Evolutionary conservation across 2,329 filamentous ascomycete genomes (phyloP), one percentile per base, ranked within the genome.

Genomic region (Fusarium redolens): DNA sequence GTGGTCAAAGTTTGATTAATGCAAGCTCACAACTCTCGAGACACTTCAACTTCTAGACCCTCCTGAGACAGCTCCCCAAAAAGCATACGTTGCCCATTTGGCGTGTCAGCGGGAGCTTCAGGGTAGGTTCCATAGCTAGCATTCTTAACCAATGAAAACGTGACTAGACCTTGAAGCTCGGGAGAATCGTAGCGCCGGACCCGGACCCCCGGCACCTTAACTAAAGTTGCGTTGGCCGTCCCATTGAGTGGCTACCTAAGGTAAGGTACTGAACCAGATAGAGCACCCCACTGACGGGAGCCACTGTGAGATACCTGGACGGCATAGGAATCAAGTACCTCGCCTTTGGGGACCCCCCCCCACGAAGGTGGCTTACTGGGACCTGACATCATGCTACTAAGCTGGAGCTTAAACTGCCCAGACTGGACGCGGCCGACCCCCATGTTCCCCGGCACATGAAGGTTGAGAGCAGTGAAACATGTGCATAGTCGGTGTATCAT

Each of bases 1-100:
- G 54, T 67, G 61, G 48, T 71, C 37, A 48, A 72, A 41, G 57
- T 48, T 51, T 47, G 64, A 60, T 66, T 60, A 63, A 63, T 72
- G 63, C 63, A 73, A 69, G 63, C 64, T 73, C 70, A 59, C 71
- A 58, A 68, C 71, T 74, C 68, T 65, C 66, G 48, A 65, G 65
- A 75, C 65, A 73, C 63, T 65, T 78, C 67, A 68, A 74, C 71
- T 71, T 69, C 69, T 44, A 45, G 68, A 67, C 47, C 67, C 75
- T 77, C 75, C 73, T 78, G 72, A 78, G 68, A 75, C 72, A 78
- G 73, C 71, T 78, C 59, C 52, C 72, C 75, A 68, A 80, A 79
- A 79, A 79, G 79, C 80, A 81, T 80, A 81, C 80, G 80, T 81
- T 78, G 80, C 79, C 75, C 77, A 77, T 80, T 80, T 70, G 69